phyloP scores from a whole-genome alignment of 2,329 filamentous ascomycete genomes.

The Monilinia fructicola region DNA sequence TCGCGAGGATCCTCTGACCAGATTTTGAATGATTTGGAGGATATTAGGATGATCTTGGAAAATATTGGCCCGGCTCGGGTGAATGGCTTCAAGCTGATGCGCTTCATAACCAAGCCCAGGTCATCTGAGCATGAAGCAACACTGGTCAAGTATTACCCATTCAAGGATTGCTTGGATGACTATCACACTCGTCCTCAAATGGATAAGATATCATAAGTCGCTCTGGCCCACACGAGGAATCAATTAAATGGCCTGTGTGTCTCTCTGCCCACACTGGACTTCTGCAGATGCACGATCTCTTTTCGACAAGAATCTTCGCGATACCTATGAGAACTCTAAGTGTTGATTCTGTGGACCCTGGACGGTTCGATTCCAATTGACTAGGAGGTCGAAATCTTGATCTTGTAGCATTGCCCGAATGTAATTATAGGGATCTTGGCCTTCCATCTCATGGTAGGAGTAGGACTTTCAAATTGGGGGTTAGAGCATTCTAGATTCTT shows the following conservation, averaged over 20 bases:
- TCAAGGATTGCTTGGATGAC: conserved; percentile 4
- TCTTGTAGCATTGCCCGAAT: too few species aligned
- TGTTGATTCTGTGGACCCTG: neutral
- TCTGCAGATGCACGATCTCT: neutral
- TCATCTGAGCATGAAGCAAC: neutral
- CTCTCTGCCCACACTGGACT: neutral
- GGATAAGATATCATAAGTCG: neutral
- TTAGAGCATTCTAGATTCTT: neutral
- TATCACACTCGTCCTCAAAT: neutral
- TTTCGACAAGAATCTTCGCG: neutral
- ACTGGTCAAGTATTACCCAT: conserved; percentile 5
- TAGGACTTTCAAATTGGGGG: neutral
- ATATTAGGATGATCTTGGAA: neutral
- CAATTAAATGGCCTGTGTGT: neutral
- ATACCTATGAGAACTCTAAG: neutral
- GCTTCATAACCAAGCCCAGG: neutral
- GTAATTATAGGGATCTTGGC: neutral
- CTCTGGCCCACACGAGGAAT: neutral
- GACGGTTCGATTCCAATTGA: neutral
- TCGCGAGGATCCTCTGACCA: neutral
- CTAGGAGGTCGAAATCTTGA: neutral
- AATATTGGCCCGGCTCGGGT: conserved; percentile 10
- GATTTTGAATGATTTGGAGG: conserved; percentile 4
- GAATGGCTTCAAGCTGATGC: conserved; percentile 13
- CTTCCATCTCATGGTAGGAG: neutral